These are phyloP conservation scores for Coleophoma crateriformis DNA, from an alignment of 2,329 filamentous ascomycete genomes.

Conservation along the genomic window DNA sequence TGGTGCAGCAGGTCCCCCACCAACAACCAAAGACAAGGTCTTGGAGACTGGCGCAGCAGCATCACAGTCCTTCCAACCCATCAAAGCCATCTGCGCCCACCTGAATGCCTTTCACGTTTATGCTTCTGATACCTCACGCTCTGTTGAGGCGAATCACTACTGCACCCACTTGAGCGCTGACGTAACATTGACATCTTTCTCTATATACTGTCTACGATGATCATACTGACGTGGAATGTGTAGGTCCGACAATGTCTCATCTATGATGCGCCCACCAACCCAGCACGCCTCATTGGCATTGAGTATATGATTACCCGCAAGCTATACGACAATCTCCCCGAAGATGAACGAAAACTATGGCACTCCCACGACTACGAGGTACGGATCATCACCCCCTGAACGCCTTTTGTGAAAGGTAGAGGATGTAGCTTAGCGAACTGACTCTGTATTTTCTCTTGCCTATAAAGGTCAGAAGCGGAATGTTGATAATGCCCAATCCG, in stretches of 20 bases:
- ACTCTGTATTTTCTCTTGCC: slow-evolving; percentile 46
- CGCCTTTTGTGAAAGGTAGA: slow-evolving; percentile 36
- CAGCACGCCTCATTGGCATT: slow-evolving; percentile 72
- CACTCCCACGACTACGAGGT: slow-evolving; percentile 62
- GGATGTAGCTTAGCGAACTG: slow-evolving; percentile 62
- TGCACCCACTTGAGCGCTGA: slow-evolving; percentile 72
- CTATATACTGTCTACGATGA: too few species aligned
- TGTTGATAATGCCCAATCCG: slow-evolving; percentile 69
- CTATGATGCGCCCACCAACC: slow-evolving; percentile 64
- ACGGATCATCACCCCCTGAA: slow-evolving; percentile 55
- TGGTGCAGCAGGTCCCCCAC: slow-evolving; percentile 5
- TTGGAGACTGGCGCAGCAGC: slow-evolving; percentile 56
- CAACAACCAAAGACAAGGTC: slow-evolving; percentile 48
- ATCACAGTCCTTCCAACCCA: slow-evolving; percentile 62
- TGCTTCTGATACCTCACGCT: slow-evolving; percentile 58
- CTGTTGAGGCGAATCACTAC: slow-evolving; percentile 79
- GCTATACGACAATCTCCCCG: slow-evolving; percentile 60
- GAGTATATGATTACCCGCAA: slow-evolving; percentile 67
- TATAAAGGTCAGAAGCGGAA: slow-evolving; percentile 39
- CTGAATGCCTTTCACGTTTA: slow-evolving; percentile 86
- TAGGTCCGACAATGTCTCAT: slow-evolving; percentile 80
- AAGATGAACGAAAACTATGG: slow-evolving; percentile 70
- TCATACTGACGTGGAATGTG: slow-evolving; percentile 64
- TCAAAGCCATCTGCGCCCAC: slow-evolving; percentile 74
- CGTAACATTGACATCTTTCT: slow-evolving; percentile 39